Evolutionary conservation across 202 grass and related monocot species (phyloP).

Genomic region (Sporobolus alterniflorus): DNA sequence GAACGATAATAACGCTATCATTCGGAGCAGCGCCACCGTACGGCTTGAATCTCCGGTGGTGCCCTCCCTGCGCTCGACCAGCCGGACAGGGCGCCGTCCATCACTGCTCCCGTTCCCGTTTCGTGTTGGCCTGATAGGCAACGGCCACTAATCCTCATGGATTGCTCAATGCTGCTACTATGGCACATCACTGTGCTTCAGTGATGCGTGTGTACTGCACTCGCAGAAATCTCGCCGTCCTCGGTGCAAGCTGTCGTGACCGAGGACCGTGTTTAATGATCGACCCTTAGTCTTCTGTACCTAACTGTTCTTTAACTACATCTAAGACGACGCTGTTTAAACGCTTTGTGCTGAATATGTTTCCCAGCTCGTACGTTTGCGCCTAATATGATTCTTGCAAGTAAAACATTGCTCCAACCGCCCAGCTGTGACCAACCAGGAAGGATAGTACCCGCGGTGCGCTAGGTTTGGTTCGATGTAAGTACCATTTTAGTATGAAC

Average conservation of each 20-base stretch:
- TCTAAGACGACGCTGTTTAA: not conserved
- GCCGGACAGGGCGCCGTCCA: not conserved
- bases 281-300: not conserved
- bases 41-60: not conserved
- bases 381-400: not conserved
- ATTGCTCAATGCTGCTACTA: not conserved
- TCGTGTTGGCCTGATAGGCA: not conserved
- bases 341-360: not conserved
- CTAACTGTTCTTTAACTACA: not conserved
- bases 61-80: not conserved
- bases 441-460: not conserved
- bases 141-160: not conserved
- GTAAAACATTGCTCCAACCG: not conserved
- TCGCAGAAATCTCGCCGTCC: not conserved
- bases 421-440: not conserved
- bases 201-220: not conserved
- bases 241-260: slow-evolving; percentile 18
- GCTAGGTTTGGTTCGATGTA: not conserved
- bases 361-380: not conserved
- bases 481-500: too few species aligned
- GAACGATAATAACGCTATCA: not conserved
- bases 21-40: not conserved
- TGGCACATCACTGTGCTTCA: not conserved
- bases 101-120: not conserved
- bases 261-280: slow-evolving; percentile 13